Base-by-base conservation (phyloP, 345 rosid species). In the Hibiscus syriacus region DNA sequence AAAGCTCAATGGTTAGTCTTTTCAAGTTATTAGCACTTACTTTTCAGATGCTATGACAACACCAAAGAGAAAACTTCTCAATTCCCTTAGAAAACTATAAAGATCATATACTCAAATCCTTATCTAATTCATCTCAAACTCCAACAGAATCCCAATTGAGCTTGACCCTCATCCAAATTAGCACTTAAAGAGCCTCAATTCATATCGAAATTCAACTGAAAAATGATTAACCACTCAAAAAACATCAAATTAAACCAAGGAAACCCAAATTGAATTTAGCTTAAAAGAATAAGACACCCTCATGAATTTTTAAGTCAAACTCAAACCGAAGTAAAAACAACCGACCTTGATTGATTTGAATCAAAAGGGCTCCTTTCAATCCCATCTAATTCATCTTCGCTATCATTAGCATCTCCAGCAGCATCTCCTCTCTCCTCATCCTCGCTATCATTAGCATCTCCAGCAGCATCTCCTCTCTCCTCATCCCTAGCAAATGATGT, bases 331-430 rank as follows among this genome's bases (percentile, higher is more conserved):
- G 6, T 12, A 19, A 8, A 55, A 55, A 2, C 11, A 22, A 79
- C 77, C 68, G 48, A 88, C 96, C 86, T 90, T 23, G 90, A 88
- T 43, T 72, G 79, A 46, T 71, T 71, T 11, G 86, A 79, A 75
- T 55, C 52, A 23, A 55, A 52, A 4, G 66, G 64, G 30, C 29
- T 73, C 54, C 84, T 76, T 26, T 76, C 87, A 70, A 3, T 22
- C 2, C 74, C 81, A 66, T 80, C 82, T 46, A 79, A 85, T 56
- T 81, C 75, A 54, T 83, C 79, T 70, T 74, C 87, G 43, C 64
- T 82, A 19, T 77, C 80, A 32, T 72, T 73, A 57, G 25, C 72
- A 60, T 19, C 30, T 13, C 46, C 66, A 59, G 32, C 32, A 46
- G 76, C 45, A n/a, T 68, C 67, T 61, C 86, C 75, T 11, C 89